phyloP scores from a whole-genome alignment of 108 stramenopile genomes.

The Cyclotella choctawhatcheeana region DNA sequence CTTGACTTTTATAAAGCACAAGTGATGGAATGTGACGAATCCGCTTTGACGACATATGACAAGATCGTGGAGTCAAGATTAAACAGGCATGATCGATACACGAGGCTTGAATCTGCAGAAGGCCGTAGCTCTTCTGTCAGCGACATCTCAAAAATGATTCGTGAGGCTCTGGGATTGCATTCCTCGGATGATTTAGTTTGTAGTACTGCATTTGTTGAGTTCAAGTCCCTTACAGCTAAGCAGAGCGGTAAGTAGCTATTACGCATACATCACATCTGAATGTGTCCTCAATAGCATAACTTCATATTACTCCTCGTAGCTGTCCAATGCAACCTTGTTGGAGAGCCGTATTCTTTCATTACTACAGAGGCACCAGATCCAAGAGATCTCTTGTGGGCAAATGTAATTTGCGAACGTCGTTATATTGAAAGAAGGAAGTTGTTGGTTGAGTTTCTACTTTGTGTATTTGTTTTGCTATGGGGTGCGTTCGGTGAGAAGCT shows the following conservation, averaged over 20 bases:
- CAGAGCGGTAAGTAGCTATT: conserved; percentile 58
- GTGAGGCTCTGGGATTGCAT: conserved; percentile 14
- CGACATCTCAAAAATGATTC: conserved; percentile 7
- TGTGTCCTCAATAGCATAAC: conserved; percentile 8
- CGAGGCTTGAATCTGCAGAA: neutral
- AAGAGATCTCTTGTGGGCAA: conserved; percentile 63
- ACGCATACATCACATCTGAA: neutral
- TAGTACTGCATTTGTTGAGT: conserved; percentile 62
- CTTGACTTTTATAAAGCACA: conserved; percentile 29
- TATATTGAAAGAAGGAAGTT: conserved; percentile 46
- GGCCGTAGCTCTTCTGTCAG: neutral
- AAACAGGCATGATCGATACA: conserved; percentile 14
- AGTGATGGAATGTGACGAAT: conserved; percentile 12
- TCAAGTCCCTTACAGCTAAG: conserved; percentile 62
- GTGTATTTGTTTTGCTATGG: conserved; percentile 28
- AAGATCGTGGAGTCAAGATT: conserved; percentile 32
- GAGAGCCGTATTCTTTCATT: conserved; percentile 42
- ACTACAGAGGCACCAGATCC: conserved; percentile 59
- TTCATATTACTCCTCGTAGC: conserved; percentile 24
- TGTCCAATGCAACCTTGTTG: conserved; percentile 55
- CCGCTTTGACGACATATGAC: conserved; percentile 26
- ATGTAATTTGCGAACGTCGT: conserved; percentile 40
- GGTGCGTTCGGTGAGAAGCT: neutral
- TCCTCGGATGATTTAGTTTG: conserved; percentile 31
- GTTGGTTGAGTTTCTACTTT: conserved; percentile 40